Conservation (phyloP, 2,329 filamentous ascomycete species). For the Aureobasidium sp. region DNA sequence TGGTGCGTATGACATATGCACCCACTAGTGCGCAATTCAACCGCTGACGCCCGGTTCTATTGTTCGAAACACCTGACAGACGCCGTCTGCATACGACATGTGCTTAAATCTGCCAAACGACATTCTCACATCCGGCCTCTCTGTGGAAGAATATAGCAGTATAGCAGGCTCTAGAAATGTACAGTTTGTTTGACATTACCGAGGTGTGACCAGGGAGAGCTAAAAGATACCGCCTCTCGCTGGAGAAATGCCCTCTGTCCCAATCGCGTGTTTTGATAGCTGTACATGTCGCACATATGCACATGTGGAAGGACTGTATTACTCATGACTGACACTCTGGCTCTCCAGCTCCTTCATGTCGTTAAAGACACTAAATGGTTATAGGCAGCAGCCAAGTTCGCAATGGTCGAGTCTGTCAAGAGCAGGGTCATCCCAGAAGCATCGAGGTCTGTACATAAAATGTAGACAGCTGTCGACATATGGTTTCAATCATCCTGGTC, state of each 20-base stretch:
- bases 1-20: neutral
- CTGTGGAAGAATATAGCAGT: neutral
- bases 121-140: neutral
- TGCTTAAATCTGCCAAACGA: neutral
- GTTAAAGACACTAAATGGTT: neutral
- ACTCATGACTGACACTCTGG: too few relatives aligned
- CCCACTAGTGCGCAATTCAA: neutral
- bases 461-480: neutral
- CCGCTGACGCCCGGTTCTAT: constrained; percentile 6
- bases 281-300: neutral
- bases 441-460: neutral
- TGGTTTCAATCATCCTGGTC: neutral
- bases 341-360: neutral
- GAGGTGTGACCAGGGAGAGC: neutral
- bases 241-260: neutral
- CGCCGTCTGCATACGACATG: neutral
- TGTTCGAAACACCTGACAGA: neutral
- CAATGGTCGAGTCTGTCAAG: neutral
- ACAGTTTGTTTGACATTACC: neutral
- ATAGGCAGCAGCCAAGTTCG: neutral
- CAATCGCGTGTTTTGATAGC: neutral
- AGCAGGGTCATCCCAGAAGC: neutral
- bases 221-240: neutral
- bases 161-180: neutral
- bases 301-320: neutral